Evolutionary conservation across 306 rosid species (phyloP).

Genomic region (Malus asiatica): DNA sequence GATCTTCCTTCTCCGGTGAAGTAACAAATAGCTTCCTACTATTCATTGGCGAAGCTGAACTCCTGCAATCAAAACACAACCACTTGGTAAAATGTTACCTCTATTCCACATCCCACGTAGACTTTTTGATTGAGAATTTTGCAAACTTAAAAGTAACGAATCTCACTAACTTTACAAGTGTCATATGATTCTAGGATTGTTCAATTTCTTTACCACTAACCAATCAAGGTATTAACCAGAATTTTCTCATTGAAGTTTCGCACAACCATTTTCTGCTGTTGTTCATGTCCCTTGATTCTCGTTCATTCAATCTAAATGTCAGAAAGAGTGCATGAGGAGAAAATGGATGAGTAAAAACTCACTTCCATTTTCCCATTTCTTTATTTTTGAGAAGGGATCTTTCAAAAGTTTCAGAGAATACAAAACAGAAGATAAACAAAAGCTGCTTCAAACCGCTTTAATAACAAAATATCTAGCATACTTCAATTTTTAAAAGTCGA

Average conservation of each 20-base stretch:
- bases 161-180: background rate
- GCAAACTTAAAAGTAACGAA: background rate
- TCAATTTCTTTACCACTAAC: background rate
- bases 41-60: conserved; percentile 15
- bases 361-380: background rate
- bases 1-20: conserved; percentile 51
- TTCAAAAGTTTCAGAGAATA: background rate
- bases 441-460: background rate
- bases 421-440: background rate
- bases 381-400: background rate
- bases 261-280: too few relatives aligned
- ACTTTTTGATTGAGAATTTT: background rate
- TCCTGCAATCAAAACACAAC: conserved; percentile 19
- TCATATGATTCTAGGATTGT: background rate
- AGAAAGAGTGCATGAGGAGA: too few relatives aligned
- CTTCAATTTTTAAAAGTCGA: background rate
- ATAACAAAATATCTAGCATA: background rate
- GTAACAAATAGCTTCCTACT: conserved; percentile 18
- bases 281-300: too few relatives aligned
- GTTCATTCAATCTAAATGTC: too few relatives aligned
- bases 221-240: background rate
- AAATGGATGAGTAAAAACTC: too few relatives aligned
- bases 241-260: background rate
- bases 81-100: background rate
- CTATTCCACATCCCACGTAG: background rate